Conservation (phyloP, 2,329 filamentous ascomycete species). For the Stemphylium beticola region DNA sequence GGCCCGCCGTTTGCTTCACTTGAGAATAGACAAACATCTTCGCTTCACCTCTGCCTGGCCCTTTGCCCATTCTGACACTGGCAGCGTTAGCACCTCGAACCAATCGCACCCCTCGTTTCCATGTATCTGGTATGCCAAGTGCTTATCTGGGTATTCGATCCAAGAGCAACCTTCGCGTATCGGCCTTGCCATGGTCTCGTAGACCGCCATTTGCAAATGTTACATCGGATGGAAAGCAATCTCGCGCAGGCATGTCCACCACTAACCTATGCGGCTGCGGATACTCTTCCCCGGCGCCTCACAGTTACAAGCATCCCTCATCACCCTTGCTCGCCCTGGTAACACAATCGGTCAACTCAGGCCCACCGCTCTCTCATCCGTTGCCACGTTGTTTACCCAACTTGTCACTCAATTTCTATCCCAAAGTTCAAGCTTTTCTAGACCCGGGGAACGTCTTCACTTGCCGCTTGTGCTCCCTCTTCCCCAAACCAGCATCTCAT, state of each 20-base stretch:
- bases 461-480: constrained; percentile 27
- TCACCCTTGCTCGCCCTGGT: constrained; percentile 25
- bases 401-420: constrained; percentile 14
- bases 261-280: constrained; percentile 18
- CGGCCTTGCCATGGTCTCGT: constrained; percentile 18
- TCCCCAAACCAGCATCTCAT: constrained; percentile 31
- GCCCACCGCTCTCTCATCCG: constrained; percentile 20
- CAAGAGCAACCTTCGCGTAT: constrained; percentile 4
- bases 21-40: constrained; percentile 22
- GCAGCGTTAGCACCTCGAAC: not conserved
- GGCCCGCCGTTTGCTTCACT: constrained; percentile 32
- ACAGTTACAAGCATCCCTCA: constrained; percentile 7
- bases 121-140: not conserved
- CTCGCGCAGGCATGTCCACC: constrained; percentile 15
- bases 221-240: constrained; percentile 19
- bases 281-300: constrained; percentile 24
- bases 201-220: constrained; percentile 38
- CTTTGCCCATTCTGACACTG: not conserved
- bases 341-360: constrained; percentile 22
- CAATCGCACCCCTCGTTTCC: not conserved
- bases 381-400: constrained; percentile 39
- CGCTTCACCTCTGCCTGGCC: constrained; percentile 9
- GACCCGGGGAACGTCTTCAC: constrained; percentile 21
- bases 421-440: constrained; percentile 10
- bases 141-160: not conserved